Evolutionary conservation across 345 rosid species (phyloP).

Genomic region (Populus tremula): DNA sequence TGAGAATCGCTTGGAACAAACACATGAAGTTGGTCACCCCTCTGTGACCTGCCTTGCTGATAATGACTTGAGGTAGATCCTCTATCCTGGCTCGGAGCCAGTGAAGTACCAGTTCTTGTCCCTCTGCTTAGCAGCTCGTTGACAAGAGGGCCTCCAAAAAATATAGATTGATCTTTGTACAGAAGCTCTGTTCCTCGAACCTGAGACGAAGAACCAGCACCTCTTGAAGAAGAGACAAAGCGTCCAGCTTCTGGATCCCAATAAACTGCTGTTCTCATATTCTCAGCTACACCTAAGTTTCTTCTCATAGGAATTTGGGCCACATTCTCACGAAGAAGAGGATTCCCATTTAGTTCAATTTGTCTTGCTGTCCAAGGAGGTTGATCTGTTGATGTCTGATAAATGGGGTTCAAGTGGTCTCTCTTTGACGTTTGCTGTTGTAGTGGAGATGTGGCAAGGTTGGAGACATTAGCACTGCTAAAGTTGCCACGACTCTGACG

Average conservation of each 20-base stretch:
- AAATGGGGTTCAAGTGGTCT: slow-evolving; percentile 76
- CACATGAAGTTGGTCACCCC: slow-evolving; percentile 82
- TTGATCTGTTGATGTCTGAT: slow-evolving; percentile 52
- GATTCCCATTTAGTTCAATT: slow-evolving; percentile 32
- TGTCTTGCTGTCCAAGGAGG: slow-evolving; percentile 50
- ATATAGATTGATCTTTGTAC: slow-evolving; percentile 56
- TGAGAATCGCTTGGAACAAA: slow-evolving; percentile 77
- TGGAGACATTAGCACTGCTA: slow-evolving; percentile 54
- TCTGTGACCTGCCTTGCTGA: slow-evolving; percentile 61
- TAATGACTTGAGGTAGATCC: slow-evolving; percentile 43
- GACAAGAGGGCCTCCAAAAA: slow-evolving; percentile 62
- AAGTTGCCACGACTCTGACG: slow-evolving; percentile 52
- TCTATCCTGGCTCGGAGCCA: slow-evolving; percentile 34
- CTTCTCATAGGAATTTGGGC: slow-evolving; percentile 38
- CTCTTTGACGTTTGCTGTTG: slow-evolving; percentile 44
- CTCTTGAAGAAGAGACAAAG: slow-evolving; percentile 51
- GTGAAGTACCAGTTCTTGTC: slow-evolving; percentile 29
- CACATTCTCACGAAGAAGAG: slow-evolving; percentile 20
- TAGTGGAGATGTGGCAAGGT: slow-evolving; percentile 39
- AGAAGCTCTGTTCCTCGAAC: slow-evolving; percentile 51
- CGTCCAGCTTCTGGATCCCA: slow-evolving; percentile 94
- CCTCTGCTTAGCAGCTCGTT: slow-evolving; percentile 45
- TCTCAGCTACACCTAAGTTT: slow-evolving; percentile 36
- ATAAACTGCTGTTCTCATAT: slow-evolving; percentile 50
- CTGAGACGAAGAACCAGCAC: slow-evolving; percentile 32